Evolutionary conservation across 169 alveolate genomes (phyloP).

Genomic region (Plasmodium falciparum): DNA sequence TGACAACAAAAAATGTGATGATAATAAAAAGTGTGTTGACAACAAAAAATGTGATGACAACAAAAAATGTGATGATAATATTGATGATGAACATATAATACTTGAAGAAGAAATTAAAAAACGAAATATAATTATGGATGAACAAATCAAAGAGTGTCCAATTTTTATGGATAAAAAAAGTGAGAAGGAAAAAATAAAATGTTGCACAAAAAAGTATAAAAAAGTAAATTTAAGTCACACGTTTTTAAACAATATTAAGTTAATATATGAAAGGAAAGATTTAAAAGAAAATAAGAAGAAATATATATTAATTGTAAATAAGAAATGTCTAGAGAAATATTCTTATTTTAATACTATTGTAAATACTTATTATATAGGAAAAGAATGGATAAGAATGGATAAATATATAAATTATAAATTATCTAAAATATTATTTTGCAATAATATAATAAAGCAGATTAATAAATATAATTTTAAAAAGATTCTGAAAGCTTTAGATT

Average conservation of each 20-base stretch:
- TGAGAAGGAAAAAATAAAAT: background rate
- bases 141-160: no score
- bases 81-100: no score
- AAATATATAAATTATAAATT: slow-evolving; percentile 28
- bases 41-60: no score
- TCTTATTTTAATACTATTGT: slow-evolving; percentile 49
- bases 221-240: background rate
- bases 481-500: slow-evolving; percentile 50
- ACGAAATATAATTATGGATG: no score
- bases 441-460: slow-evolving; percentile 34
- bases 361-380: slow-evolving; percentile 37
- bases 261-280: slow-evolving; percentile 55
- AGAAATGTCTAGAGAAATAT: slow-evolving; percentile 44
- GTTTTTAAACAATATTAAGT: slow-evolving; percentile 21
- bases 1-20: no score
- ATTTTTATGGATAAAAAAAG: no score
- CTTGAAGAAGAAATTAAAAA: no score
- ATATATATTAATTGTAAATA: slow-evolving; percentile 40
- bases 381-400: slow-evolving; percentile 15
- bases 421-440: slow-evolving; percentile 39
- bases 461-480: slow-evolving; percentile 38
- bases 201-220: background rate
- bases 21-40: no score
- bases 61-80: no score
- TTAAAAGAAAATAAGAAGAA: slow-evolving; percentile 28